Conservation (phyloP, 345 rosid genomes). For the Camelina hispida region DNA sequence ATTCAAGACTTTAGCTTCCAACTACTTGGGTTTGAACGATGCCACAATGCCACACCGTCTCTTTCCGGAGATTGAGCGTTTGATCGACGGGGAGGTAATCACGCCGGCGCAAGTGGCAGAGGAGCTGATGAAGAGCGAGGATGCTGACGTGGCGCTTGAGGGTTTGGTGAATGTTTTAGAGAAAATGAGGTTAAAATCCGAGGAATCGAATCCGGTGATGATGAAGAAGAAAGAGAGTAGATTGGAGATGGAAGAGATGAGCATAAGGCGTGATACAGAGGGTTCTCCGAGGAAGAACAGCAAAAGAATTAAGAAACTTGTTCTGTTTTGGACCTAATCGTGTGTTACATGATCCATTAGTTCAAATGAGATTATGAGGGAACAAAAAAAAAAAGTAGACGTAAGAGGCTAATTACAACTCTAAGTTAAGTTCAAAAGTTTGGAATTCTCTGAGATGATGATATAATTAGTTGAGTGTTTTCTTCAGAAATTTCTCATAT, state of each 20-base stretch:
- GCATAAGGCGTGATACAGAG: conserved; percentile 19
- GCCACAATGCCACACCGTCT: conserved; percentile 45
- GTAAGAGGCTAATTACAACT: conserved; percentile 27
- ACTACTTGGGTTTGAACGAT: conserved; percentile 48
- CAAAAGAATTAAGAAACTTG: conserved; percentile 40
- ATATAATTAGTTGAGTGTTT: conserved; percentile 22
- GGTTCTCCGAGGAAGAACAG: conserved; percentile 42
- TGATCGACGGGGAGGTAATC: conserved; percentile 41
- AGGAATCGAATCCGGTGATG: not conserved
- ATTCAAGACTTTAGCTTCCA: conserved; percentile 55
- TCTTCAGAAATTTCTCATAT: not conserved
- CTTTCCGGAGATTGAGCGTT: conserved; percentile 46
- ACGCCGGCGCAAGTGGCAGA: conserved; percentile 66
- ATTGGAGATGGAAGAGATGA: conserved; percentile 33
- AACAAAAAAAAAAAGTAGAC: conserved; percentile 17
- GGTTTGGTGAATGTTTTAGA: conserved; percentile 54
- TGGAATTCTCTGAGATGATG: conserved; percentile 6
- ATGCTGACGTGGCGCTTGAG: conserved; percentile 54
- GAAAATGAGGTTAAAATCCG: conserved; percentile 45
- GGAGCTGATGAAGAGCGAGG: conserved; percentile 64
- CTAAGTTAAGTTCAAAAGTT: conserved; percentile 1
- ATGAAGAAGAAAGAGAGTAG: conserved; percentile 26
- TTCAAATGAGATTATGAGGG: conserved; percentile 31
- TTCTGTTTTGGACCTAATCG: conserved; percentile 38
- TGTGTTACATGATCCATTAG: conserved; percentile 22